These are phyloP conservation scores for Globisporangium cederbergense DNA, from an alignment of 352 stramenopile genomes.

Conservation along the genomic window DNA sequence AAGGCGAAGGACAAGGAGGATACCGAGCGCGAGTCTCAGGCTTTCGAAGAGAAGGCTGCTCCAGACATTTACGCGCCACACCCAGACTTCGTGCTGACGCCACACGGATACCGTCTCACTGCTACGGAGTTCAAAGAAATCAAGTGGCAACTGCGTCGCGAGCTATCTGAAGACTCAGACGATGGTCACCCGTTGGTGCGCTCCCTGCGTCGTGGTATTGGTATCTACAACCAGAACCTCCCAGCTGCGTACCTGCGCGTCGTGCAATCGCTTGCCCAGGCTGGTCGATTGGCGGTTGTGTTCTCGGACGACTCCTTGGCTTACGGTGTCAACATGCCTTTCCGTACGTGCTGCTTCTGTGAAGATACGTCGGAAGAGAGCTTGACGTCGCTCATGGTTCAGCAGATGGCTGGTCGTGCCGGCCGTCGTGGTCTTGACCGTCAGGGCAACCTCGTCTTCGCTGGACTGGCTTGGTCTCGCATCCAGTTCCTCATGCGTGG, in stretches of 20 bases:
- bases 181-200: conserved; percentile 79
- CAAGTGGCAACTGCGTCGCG: conserved; percentile 80
- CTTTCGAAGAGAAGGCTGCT: conserved; percentile 77
- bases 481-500: conserved; percentile 97
- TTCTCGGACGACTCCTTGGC: conserved; percentile 98
- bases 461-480: conserved; percentile 92
- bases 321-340: conserved; percentile 99
- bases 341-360: conserved; percentile 98
- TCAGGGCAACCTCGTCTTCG: conserved; percentile 97
- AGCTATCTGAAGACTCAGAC: conserved; percentile 78
- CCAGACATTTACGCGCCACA: conserved; percentile 96
- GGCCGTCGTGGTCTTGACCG: conserved; percentile 97
- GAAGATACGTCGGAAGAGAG: conserved; percentile 93
- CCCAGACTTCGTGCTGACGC: conserved; percentile 96
- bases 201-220: conserved; percentile 95
- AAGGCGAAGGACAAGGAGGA: conserved; percentile 92
- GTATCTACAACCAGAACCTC: conserved; percentile 98
- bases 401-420: conserved; percentile 98
- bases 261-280: conserved; percentile 95
- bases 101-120: conserved; percentile 91
- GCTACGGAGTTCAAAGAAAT: conserved; percentile 91
- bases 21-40: conserved; percentile 72
- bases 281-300: conserved; percentile 96
- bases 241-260: conserved; percentile 94
- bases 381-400: conserved; percentile 96